Base-by-base conservation (phyloP, 1,284 basidiomycete species). In the Hemileia vastatrix region DNA sequence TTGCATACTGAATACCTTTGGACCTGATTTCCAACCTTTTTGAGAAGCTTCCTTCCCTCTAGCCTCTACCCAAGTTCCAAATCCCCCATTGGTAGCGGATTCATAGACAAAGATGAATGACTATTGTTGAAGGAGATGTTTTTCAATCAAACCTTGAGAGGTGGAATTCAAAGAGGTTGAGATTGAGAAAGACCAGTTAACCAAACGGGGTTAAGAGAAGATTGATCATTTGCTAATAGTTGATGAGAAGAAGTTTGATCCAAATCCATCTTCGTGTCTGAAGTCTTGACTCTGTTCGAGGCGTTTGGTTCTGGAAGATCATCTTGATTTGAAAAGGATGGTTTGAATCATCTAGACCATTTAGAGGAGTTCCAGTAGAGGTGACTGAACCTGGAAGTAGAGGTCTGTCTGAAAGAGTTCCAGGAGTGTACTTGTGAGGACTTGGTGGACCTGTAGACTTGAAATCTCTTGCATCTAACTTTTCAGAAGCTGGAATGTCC, bases 1-100 rank as follows among this genome's bases (percentile, higher is more conserved):
- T 69, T 75, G 73, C 71, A 75, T 71, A 63, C 67, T 63, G 63
- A 70, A 70, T 57, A 75, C 73, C 54, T 67, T 64, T 52, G 72
- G 66, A 21, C 68, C 67, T 18, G 64, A 59, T 59, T 64, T 66
- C 66, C 64, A 67, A 32, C 68, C 67, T 52, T 67, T 57, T 33
- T 53, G 33, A 15, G 57, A 52, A 23, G 69, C 69, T 2, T 64
- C 59, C 31, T 61, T 31, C 15, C 70, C 70, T 60, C 71, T 65
- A 52, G 66, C 55, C 65, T 75, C 73, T 57, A 68, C 66, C n/a
- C n/a, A n/a, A n/a, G n/a, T n/a, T n/a, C n/a, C n/a, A n/a, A n/a
- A n/a, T n/a, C n/a, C n/a, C n/a, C n/a, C n/a, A n/a, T n/a, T n/a
- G n/a, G n/a, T n/a, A n/a, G n/a, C n/a, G n/a, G n/a, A n/a, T n/a